These are phyloP conservation scores for Moelleriella libera DNA, from an alignment of 2,329 filamentous ascomycete genomes.

Conservation along the genomic window DNA sequence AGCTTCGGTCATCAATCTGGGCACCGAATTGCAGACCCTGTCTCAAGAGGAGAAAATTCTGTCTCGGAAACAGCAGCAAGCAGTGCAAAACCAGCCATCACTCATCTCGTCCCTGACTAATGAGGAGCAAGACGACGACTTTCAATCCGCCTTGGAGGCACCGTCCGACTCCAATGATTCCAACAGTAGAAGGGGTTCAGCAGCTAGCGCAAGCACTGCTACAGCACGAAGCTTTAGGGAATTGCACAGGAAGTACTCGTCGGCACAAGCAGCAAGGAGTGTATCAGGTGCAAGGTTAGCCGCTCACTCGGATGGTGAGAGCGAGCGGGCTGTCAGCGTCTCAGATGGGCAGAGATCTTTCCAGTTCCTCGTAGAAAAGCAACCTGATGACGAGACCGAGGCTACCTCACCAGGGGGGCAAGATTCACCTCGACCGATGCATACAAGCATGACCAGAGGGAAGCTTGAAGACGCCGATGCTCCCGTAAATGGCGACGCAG, in stretches of 20 bases:
- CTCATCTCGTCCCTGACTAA: slow-evolving; percentile 20
- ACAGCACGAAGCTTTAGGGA: slow-evolving; percentile 53
- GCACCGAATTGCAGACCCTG: slow-evolving; percentile 73
- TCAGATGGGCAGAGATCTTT: slow-evolving; percentile 44
- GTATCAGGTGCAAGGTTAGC: slow-evolving; percentile 25
- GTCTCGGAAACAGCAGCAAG: slow-evolving; percentile 38
- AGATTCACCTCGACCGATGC: neutral
- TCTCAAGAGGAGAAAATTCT: slow-evolving; percentile 59
- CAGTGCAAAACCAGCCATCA: slow-evolving; percentile 11
- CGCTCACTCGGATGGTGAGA: slow-evolving; percentile 43
- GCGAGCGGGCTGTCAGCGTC: slow-evolving; percentile 44
- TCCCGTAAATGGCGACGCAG: slow-evolving; percentile 5
- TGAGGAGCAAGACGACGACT: slow-evolving; percentile 31
- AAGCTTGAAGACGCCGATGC: neutral
- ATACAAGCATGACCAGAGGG: neutral
- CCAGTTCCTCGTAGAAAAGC: slow-evolving; percentile 33
- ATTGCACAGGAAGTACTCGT: slow-evolving; percentile 44
- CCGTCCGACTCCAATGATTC: slow-evolving; percentile 26
- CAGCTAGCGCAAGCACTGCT: slow-evolving; percentile 51
- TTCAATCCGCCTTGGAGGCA: slow-evolving; percentile 33
- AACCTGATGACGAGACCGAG: neutral
- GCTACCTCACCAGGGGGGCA: neutral
- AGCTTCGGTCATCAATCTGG: slow-evolving; percentile 92
- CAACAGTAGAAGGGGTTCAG: slow-evolving; percentile 42
- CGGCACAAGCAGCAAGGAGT: slow-evolving; percentile 31